These are phyloP conservation scores for Blepharisma stoltei DNA, from an alignment of 73 alveolate species.

Conservation along the genomic window DNA sequence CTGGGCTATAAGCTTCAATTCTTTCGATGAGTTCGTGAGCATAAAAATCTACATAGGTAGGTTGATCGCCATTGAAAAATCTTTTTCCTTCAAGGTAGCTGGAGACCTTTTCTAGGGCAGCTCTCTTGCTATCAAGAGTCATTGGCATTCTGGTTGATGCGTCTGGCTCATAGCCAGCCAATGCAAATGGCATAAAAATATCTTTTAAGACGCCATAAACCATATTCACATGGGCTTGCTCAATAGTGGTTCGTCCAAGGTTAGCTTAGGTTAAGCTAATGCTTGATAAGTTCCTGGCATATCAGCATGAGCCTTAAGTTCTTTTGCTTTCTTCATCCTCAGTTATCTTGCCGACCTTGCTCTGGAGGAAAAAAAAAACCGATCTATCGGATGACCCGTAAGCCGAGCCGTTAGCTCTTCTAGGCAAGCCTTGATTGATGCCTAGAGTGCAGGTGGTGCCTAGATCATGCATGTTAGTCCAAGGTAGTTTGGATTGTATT, in stretches of 20 bases:
- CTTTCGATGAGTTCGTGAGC: conserved; percentile 35
- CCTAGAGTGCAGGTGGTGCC: no score
- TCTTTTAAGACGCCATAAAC: conserved; percentile 37
- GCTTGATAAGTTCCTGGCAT: no score
- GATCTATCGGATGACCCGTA: no score
- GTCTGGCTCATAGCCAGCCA: conserved; percentile 16
- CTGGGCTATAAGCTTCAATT: not conserved
- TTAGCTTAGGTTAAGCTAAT: no score
- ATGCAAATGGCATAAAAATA: not conserved
- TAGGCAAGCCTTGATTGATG: no score
- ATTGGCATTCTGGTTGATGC: conserved; percentile 27
- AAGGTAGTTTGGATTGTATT: conserved; percentile 32
- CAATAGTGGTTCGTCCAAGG: not conserved
- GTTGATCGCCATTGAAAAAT: conserved; percentile 33
- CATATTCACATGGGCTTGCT: conserved; percentile 25
- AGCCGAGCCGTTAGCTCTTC: no score
- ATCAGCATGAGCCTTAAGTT: no score
- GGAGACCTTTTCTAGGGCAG: conserved; percentile 3
- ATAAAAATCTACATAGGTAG: conserved; percentile 29
- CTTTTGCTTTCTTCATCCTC: no score
- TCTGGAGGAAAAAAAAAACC: no score
- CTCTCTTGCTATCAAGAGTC: not conserved
- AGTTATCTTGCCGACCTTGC: no score
- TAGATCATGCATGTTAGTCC: no score
- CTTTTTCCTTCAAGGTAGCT: conserved; percentile 29